phyloP scores from a whole-genome alignment of 805 yeast species.

The Lipomyces spencermartinsiae region DNA sequence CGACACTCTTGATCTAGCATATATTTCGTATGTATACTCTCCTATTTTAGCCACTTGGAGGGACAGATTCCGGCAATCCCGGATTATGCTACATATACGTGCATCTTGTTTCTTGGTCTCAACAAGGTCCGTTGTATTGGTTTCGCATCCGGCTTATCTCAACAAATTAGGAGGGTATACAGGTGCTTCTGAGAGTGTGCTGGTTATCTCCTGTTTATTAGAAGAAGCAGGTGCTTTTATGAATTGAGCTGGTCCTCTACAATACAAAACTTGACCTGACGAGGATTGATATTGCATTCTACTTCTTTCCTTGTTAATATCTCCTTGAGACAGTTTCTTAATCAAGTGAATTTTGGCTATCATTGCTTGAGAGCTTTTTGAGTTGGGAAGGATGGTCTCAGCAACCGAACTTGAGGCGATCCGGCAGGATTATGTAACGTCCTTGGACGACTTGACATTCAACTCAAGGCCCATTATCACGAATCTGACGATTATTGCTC shows the following conservation, averaged over 20 bases:
- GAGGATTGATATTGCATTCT: neutral
- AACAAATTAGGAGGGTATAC: neutral
- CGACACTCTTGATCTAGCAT: neutral
- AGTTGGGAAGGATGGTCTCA: slow-evolving; percentile 17
- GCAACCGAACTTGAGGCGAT: slow-evolving; percentile 45
- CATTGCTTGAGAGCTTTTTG: neutral
- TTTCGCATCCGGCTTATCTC: neutral
- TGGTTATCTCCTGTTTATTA: neutral
- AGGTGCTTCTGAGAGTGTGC: neutral
- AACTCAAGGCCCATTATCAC: slow-evolving; percentile 91
- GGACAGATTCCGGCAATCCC: neutral
- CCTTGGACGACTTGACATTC: slow-evolving; percentile 78
- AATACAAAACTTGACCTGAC: neutral
- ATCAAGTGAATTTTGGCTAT: neutral
- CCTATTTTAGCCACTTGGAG: neutral
- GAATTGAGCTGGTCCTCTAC: neutral
- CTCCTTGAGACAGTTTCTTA: neutral
- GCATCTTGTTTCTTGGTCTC: neutral
- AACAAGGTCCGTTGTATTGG: neutral
- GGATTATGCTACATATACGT: neutral
- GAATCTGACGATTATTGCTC: slow-evolving; percentile 82
- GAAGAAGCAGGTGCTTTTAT: neutral
- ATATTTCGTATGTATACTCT: neutral
- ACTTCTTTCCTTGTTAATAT: slow-evolving; percentile 1
- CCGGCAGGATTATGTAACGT: slow-evolving; percentile 69